A percentile compares a stretch with the other conserved stretches of the same genome.
Evolutionary conservation across 2,329 filamentous ascomycete genomes (phyloP).

Genomic region (Sordariomycetes sp.): DNA sequence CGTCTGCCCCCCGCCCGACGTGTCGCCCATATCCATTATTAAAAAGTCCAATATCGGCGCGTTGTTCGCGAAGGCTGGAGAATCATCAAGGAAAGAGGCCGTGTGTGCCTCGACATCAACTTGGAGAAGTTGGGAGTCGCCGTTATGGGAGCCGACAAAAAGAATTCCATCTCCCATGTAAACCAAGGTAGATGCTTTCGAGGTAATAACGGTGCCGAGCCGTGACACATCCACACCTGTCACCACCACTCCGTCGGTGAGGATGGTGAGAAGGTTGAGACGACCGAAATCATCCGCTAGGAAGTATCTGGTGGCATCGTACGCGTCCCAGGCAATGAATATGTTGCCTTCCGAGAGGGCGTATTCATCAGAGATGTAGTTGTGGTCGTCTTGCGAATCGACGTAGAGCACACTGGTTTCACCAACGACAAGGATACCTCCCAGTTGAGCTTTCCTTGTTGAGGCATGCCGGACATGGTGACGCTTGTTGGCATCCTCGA

Average conservation of each 20-base stretch:
- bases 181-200: slow-evolving; percentile 66
- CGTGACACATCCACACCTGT: slow-evolving; percentile 59
- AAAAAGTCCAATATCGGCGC: slow-evolving; percentile 88
- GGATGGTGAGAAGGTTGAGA: slow-evolving; percentile 74
- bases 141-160: slow-evolving; percentile 86
- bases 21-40: slow-evolving; percentile 90
- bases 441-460: slow-evolving; percentile 38
- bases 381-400: slow-evolving; percentile 51
- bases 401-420: slow-evolving; percentile 80
- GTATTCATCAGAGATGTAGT: slow-evolving; percentile 52
- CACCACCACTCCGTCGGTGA: slow-evolving; percentile 56
- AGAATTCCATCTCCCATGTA: slow-evolving; percentile 65
- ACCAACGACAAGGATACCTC: slow-evolving; percentile 64
- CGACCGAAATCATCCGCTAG: slow-evolving; percentile 85
- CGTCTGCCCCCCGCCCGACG: slow-evolving; percentile 61
- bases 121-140: slow-evolving; percentile 75
- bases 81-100: slow-evolving; percentile 60
- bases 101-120: slow-evolving; percentile 31
- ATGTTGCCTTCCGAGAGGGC: slow-evolving; percentile 64
- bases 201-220: slow-evolving; percentile 46
- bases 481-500: slow-evolving; percentile 44
- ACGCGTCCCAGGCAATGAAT: slow-evolving; percentile 83
- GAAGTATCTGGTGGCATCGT: slow-evolving; percentile 75
- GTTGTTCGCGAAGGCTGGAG: slow-evolving; percentile 56
- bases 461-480: slow-evolving; percentile 48